Conservation (phyloP, 257 asterid species). For the Dorcoceras hygrometricum region DNA sequence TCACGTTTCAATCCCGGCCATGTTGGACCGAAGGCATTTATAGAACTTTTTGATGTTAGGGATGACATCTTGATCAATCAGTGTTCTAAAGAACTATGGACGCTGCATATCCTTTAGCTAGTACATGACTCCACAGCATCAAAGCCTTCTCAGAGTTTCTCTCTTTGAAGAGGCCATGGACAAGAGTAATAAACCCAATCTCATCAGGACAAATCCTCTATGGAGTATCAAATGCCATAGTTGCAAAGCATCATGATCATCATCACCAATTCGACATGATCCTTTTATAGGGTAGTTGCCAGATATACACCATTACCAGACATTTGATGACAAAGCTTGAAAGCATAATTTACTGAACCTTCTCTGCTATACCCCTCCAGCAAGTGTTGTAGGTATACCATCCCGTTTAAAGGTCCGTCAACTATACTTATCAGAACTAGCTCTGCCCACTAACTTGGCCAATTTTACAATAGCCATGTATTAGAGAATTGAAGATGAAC, state of each 20-base stretch:
- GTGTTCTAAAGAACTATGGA: slow-evolving; percentile 55
- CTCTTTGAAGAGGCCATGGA: slow-evolving; percentile 58
- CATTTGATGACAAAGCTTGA: slow-evolving; percentile 67
- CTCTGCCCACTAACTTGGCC: slow-evolving; percentile 60
- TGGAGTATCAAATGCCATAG: slow-evolving; percentile 74
- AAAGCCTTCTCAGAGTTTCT: slow-evolving; percentile 50
- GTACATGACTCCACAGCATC: slow-evolving; percentile 62
- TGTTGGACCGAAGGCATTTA: slow-evolving; percentile 32
- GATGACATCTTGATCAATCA: slow-evolving; percentile 44
- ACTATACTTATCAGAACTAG: slow-evolving; percentile 45
- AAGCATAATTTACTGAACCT: slow-evolving; percentile 59
- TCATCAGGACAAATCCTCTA: slow-evolving; percentile 69
- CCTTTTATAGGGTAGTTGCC: slow-evolving; percentile 75
- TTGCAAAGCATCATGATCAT: slow-evolving; percentile 68
- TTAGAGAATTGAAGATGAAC: slow-evolving; percentile 64
- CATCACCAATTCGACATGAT: slow-evolving; percentile 47
- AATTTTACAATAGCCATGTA: slow-evolving; percentile 72
- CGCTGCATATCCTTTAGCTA: slow-evolving; percentile 59
- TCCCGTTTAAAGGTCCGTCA: slow-evolving; percentile 60
- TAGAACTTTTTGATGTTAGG: slow-evolving; percentile 43
- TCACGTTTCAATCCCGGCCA: slow-evolving; percentile 35
- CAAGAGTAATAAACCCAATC: slow-evolving; percentile 65
- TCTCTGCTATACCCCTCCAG: slow-evolving; percentile 71
- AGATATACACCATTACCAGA: slow-evolving; percentile 52
- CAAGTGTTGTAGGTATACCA: slow-evolving; percentile 72